Base-by-base conservation (phyloP, 306 rosid species). In the Glycine latifolia region DNA sequence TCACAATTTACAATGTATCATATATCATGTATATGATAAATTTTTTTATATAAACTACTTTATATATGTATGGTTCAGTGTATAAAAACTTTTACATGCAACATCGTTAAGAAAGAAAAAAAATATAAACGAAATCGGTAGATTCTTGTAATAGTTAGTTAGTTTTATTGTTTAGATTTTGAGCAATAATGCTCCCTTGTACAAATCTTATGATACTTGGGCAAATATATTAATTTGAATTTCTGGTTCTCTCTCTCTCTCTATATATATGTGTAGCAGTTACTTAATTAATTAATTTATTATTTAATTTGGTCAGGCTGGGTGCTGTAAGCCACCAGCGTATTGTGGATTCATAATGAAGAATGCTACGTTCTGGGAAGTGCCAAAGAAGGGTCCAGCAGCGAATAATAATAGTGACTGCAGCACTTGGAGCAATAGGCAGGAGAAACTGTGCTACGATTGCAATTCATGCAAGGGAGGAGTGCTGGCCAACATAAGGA, bases 381-480 rank as follows among this genome's bases (percentile, higher is more conserved):
- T 58, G 17, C 94, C 97, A 0, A 87, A 90, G 78, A 17, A 73
- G 0, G 95, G 95, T 5, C 83, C 86, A 2, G 84, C 79, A 0
- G 84, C 48, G 53, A 53, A 79, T 2, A 92, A 84, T 65, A 53
- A 79, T 2, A 92, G 84, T 65, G 97, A 95, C 59, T 95, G 99
- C 90, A 72, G 2, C 0, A 49, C 60, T 3, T 95, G 99, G 99
- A 90, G 82, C 67, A 95, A 95, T 41, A 39, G 66, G 0, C 75
- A 86, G 80, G 70, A 77, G 5, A 60, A 10, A 55, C 84, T 95
- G 67, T 95, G 99, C 53, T 95, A 84, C 68, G 86, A 93, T 17
- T 95, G 99, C 87, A 88, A 93, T 78, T 79, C 99, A 7, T 95
- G 99, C 89, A 93, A 91, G 61, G 96, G 89, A 44, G 99, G 95